Conservation (phyloP, 2,329 filamentous ascomycete genomes). For the Ophidiomyces ophidiicola region DNA sequence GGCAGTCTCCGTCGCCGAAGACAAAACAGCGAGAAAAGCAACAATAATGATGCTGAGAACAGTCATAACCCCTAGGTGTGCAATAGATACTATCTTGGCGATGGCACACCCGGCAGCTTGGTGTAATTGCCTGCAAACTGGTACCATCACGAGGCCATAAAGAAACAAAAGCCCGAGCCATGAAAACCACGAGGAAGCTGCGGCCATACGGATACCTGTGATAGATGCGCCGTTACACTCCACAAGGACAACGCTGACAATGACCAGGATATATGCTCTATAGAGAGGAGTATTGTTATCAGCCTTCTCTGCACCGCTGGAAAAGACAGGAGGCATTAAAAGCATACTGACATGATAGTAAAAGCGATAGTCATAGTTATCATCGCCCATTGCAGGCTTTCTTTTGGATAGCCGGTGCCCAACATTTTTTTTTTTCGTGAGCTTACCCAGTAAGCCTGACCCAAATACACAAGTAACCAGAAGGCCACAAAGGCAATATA, state of each 20-base stretch:
- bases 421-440: conserved; percentile 5
- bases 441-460: conserved; percentile 1
- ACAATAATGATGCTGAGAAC: conserved; percentile 9
- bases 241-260: background rate
- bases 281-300: background rate
- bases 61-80: conserved; percentile 6
- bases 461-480: conserved; percentile 6
- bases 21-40: conserved; percentile 1
- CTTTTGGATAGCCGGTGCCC: conserved; percentile 6
- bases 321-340: background rate
- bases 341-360: conserved; percentile 4
- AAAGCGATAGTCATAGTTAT: background rate
- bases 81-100: conserved; percentile 1
- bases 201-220: background rate
- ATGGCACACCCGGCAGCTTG: conserved; percentile 2
- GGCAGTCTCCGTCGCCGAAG: background rate
- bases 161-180: conserved; percentile 4
- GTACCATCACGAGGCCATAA: conserved; percentile 9
- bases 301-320: background rate
- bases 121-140: conserved; percentile 12
- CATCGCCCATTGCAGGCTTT: conserved; percentile 9
- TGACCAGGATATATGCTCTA: conserved; percentile 5
- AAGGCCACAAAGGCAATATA: conserved; percentile 6
- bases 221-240: background rate
- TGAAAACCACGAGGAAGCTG: conserved; percentile 2